Evolutionary conservation across 192 early-diverging fungal genomes (phyloP).

Genomic region (Backusella mclennaniae): DNA sequence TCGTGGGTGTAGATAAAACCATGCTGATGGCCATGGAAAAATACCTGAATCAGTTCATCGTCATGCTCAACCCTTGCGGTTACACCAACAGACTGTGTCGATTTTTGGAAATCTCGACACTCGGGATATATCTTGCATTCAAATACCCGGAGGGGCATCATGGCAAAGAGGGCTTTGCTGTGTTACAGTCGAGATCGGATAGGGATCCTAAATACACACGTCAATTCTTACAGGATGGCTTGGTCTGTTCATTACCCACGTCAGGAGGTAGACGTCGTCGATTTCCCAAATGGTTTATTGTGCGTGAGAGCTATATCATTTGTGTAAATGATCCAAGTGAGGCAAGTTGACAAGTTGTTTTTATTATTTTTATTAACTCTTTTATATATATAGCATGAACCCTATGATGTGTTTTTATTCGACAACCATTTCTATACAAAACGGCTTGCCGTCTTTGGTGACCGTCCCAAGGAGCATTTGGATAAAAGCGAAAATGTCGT

Average conservation of each 20-base stretch:
- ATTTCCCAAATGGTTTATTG: conserved; percentile 66
- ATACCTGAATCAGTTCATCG: conserved; percentile 39
- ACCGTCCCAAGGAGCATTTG: conserved; percentile 20
- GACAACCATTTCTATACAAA: conserved; percentile 39
- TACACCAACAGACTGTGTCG: conserved; percentile 47
- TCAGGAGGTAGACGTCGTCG: neutral
- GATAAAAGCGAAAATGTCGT: neutral
- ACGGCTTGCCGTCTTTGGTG: conserved; percentile 28
- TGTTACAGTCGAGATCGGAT: conserved; percentile 46
- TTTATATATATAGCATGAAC: conserved; percentile 26
- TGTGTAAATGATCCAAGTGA: conserved; percentile 43
- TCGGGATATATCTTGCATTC: conserved; percentile 31
- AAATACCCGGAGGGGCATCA: conserved; percentile 43
- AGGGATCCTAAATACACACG: conserved; percentile 29
- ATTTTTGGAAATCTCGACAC: conserved; percentile 49
- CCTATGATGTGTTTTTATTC: conserved; percentile 45
- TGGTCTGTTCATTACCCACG: neutral
- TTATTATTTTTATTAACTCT: neutral
- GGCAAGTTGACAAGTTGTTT: conserved; percentile 27
- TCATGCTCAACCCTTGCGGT: conserved; percentile 35
- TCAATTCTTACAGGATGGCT: conserved; percentile 5
- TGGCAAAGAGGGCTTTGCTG: conserved; percentile 71
- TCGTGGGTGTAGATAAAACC: neutral
- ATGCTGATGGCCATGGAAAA: neutral
- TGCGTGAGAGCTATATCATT: conserved; percentile 59